phyloP scores from a whole-genome alignment of 768 basidiomycete species.

The Strobilomyces echinocephalus region DNA sequence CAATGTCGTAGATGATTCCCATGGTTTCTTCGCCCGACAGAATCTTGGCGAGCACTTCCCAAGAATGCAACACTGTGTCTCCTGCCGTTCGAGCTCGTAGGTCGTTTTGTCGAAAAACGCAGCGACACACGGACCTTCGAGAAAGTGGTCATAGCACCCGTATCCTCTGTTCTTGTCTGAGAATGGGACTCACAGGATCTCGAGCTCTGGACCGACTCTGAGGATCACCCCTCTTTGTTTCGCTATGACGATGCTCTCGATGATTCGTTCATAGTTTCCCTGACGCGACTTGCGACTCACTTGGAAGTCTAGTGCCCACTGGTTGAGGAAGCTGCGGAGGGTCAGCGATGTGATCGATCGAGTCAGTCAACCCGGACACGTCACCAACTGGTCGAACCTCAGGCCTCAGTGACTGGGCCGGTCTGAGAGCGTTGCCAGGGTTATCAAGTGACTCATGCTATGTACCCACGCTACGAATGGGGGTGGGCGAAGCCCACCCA shows the following conservation, averaged over 20 bases:
- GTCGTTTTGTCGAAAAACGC: background rate
- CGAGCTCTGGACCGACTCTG: conserved; percentile 93
- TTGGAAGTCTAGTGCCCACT: conserved; percentile 96
- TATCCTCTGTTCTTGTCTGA: conserved; percentile 64
- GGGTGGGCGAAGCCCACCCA: too few species aligned
- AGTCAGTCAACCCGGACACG: background rate
- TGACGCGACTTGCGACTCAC: conserved; percentile 46
- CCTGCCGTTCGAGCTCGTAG: conserved; percentile 43
- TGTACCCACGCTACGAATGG: too few species aligned
- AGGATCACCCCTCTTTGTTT: conserved; percentile 85
- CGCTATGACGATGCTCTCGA: conserved; percentile 82
- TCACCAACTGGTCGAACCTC: conserved; percentile 24
- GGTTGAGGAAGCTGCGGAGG: conserved; percentile 74
- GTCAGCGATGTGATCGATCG: conserved; percentile 9
- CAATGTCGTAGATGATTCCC: conserved; percentile 91
- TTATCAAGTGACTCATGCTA: conserved; percentile 90
- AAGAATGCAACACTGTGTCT: conserved; percentile 93
- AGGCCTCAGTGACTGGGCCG: background rate
- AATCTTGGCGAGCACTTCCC: conserved; percentile 95
- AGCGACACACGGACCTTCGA: conserved; percentile 63
- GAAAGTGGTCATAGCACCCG: conserved; percentile 95
- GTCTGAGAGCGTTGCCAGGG: conserved; percentile 66
- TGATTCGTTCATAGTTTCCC: conserved; percentile 92
- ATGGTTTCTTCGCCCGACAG: conserved; percentile 70
- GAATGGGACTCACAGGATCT: conserved; percentile 68